These are phyloP conservation scores for Daldinia sp. DNA, from an alignment of 2,329 filamentous ascomycete species.

Conservation along the genomic window DNA sequence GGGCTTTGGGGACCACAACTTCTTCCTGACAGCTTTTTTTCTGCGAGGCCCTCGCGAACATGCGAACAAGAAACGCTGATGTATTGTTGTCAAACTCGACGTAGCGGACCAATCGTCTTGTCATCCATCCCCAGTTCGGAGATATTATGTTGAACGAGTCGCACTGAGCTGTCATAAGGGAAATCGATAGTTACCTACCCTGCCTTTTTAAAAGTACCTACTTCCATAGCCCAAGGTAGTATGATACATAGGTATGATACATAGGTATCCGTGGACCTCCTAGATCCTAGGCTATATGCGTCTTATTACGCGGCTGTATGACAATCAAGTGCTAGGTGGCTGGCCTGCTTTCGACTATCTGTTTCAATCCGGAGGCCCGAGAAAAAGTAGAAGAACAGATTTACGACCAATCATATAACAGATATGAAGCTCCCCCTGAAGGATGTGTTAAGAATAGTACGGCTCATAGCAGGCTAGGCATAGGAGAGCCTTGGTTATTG, in stretches of 20 bases:
- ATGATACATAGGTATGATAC: background rate
- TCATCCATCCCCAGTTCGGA: slow-evolving; percentile 30
- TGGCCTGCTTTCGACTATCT: slow-evolving; percentile 18
- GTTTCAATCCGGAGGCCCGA: slow-evolving; percentile 22
- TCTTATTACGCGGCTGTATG: slow-evolving; percentile 35
- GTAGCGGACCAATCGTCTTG: slow-evolving; percentile 20
- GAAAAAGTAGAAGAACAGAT: slow-evolving; percentile 3
- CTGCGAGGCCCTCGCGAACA: slow-evolving; percentile 27
- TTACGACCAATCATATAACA: slow-evolving; percentile 15
- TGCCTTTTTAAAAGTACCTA: no score
- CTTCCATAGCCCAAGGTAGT: no score
- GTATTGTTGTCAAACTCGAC: slow-evolving; percentile 34
- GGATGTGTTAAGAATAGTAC: slow-evolving; percentile 17
- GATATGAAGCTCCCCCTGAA: slow-evolving; percentile 1
- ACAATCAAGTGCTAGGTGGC: slow-evolving; percentile 27
- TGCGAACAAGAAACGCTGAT: slow-evolving; percentile 29
- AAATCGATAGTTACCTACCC: slow-evolving; percentile 22
- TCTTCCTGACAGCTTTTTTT: slow-evolving; percentile 27
- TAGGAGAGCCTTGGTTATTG: slow-evolving; percentile 20
- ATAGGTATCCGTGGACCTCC: no score
- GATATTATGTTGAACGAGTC: slow-evolving; percentile 30
- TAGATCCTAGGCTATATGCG: no score
- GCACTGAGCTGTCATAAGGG: slow-evolving; percentile 28
- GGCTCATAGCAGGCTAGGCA: slow-evolving; percentile 13
- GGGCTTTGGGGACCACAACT: slow-evolving; percentile 5